Conservation (phyloP, 2,329 filamentous ascomycete genomes). For the Penicillium sp. region DNA sequence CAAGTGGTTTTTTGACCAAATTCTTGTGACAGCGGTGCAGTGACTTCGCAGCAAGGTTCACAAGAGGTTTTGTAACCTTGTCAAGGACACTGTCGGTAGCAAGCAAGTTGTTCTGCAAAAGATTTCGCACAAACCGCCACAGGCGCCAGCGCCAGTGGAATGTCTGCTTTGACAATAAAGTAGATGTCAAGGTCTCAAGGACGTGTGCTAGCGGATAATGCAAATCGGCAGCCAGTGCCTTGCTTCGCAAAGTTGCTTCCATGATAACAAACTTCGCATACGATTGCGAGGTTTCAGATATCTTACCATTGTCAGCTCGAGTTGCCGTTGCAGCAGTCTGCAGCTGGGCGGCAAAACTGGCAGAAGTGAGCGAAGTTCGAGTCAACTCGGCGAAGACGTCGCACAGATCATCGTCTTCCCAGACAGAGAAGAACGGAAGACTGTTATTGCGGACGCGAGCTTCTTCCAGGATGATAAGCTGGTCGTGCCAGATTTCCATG, state of each 20-base stretch:
- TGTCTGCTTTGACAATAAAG: constrained; percentile 34
- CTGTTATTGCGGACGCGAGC: constrained; percentile 28
- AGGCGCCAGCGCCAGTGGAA: constrained; percentile 46
- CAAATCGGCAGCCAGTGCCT: constrained; percentile 23
- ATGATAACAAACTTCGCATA: constrained; percentile 41
- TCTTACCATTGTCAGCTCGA: constrained; percentile 29
- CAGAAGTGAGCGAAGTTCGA: constrained; percentile 34
- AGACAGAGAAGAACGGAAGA: constrained; percentile 38
- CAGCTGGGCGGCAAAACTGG: constrained; percentile 33
- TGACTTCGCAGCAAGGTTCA: constrained; percentile 31
- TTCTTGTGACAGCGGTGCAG: constrained; percentile 36
- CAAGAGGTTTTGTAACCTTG: constrained; percentile 25
- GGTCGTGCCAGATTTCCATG: constrained; percentile 43
- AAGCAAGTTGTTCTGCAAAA: constrained; percentile 34
- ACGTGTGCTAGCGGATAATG: constrained; percentile 29
- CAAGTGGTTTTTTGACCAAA: constrained; percentile 24
- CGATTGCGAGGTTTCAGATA: constrained; percentile 30
- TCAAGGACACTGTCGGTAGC: constrained; percentile 24
- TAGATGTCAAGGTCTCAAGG: constrained; percentile 30
- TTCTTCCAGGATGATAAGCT: constrained; percentile 41
- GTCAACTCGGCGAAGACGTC: constrained; percentile 39
- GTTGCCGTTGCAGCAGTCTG: constrained; percentile 34
- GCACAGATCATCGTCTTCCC: constrained; percentile 50
- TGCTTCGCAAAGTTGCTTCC: constrained; percentile 38
- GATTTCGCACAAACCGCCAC: constrained; percentile 41